Evolutionary conservation across 202 grass and related monocot genomes (phyloP).

Genomic region (Digitaria exilis): DNA sequence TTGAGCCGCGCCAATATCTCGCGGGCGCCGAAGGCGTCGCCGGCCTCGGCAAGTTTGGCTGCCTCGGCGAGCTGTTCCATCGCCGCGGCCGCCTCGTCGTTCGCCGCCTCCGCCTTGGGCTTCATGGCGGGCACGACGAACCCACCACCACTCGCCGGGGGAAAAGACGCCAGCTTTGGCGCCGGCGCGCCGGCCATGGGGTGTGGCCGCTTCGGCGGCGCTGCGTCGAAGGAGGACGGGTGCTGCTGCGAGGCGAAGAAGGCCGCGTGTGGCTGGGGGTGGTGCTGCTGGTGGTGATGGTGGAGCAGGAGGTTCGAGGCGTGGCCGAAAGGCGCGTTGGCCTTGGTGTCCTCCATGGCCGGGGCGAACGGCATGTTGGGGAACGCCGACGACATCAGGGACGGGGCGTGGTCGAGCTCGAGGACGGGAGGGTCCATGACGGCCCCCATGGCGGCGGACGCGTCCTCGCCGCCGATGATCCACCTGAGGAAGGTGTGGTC

Average conservation of each 20-base stretch:
- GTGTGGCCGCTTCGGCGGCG: conserved; percentile 48
- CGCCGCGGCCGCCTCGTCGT: conserved; percentile 44
- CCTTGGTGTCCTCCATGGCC: conserved; percentile 52
- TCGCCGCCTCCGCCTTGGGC: conserved; percentile 48
- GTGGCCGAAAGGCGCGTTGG: conserved; percentile 34
- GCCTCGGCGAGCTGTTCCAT: conserved; percentile 78
- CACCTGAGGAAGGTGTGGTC: conserved; percentile 72
- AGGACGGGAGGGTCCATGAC: conserved; percentile 58
- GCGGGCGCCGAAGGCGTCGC: conserved; percentile 70
- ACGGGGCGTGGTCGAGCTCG: conserved; percentile 46
- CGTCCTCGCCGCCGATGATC: conserved; percentile 62
- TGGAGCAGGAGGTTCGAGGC: conserved; percentile 40
- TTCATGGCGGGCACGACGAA: conserved; percentile 45
- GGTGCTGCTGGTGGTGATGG: conserved; percentile 41
- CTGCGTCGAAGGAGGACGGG: conserved; percentile 48
- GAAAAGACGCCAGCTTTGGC: conserved; percentile 41
- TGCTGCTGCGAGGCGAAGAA: conserved; percentile 48
- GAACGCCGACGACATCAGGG: conserved; percentile 44
- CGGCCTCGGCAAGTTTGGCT: conserved; percentile 72
- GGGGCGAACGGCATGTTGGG: conserved; percentile 35
- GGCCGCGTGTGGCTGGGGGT: conserved; percentile 63
- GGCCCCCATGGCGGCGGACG: conserved; percentile 38
- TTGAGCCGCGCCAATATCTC: conserved; percentile 96
- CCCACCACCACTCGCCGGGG: conserved; percentile 18
- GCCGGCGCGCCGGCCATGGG: conserved; percentile 44